phyloP scores from a whole-genome alignment of 176 grass and related monocot species.

The Alopecurus myosuroides region DNA sequence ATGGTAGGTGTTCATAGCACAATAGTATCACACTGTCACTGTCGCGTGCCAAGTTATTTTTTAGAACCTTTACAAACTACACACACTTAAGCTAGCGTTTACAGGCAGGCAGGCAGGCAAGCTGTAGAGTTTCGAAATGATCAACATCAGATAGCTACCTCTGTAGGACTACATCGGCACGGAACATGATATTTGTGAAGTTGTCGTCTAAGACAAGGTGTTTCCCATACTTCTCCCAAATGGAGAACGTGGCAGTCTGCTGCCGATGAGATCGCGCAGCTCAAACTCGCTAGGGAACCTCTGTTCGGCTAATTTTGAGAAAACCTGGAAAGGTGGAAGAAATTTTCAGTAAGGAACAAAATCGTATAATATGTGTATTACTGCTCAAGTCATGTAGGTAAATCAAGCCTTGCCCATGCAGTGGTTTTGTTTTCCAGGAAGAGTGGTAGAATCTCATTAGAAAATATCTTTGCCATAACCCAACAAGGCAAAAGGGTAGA shows the following conservation, averaged over 20 bases:
- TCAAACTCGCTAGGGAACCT: conserved; percentile 93
- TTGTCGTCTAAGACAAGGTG: conserved; percentile 23
- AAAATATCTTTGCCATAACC: not conserved
- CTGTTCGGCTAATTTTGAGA: conserved; percentile 80
- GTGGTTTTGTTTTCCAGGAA: not conserved
- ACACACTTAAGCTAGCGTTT: not conserved
- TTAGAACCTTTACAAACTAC: conserved; percentile 13
- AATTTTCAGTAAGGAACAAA: not conserved
- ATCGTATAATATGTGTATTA: not conserved
- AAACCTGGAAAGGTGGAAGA: conserved; percentile 50
- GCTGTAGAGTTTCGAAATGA: not conserved
- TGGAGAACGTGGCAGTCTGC: conserved; percentile 52
- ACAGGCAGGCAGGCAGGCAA: conserved; percentile 28
- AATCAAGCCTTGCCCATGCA: not conserved
- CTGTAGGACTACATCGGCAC: not conserved
- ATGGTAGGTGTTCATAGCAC: not conserved
- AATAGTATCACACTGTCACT: not conserved
- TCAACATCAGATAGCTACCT: conserved; percentile 1
- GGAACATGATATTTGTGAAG: not conserved
- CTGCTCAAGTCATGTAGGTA: not conserved
- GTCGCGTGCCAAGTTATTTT: not conserved
- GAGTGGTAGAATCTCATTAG: not conserved
- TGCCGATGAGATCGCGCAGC: conserved; percentile 70
- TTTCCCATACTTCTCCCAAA: conserved; percentile 49
- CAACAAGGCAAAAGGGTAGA: conserved; percentile 1